phyloP scores from a whole-genome alignment of 1,139 yeast genomes.

The Yamadazyma blattariae region DNA sequence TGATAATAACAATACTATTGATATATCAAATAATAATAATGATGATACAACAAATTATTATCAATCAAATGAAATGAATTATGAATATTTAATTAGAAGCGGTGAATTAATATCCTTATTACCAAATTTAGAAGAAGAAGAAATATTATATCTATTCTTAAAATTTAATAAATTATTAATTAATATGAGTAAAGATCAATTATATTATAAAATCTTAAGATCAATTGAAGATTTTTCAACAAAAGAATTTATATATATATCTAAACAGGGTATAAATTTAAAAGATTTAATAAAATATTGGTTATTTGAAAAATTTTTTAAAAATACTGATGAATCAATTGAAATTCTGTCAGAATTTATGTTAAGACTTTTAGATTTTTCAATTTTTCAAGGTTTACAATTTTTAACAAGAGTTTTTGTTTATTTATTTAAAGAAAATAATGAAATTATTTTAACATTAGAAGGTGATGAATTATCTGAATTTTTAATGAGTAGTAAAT shows the following conservation, averaged over 20 bases:
- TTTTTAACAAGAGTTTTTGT: constrained; percentile 30
- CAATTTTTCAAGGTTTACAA: constrained; percentile 42
- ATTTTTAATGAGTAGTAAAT: constrained; percentile 22
- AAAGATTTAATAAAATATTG: constrained; percentile 22
- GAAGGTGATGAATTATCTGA: constrained; percentile 29
- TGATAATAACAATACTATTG: constrained; percentile 9
- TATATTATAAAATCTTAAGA: constrained; percentile 35
- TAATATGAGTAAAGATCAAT: constrained; percentile 32
- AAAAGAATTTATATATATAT: constrained; percentile 31
- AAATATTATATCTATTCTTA: constrained; percentile 31
- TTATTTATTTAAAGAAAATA: constrained; percentile 20
- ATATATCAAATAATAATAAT: constrained; percentile 13
- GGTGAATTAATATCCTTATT: constrained; percentile 19
- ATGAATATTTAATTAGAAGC: constrained; percentile 22
- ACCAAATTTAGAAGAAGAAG: constrained; percentile 26
- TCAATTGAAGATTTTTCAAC: constrained; percentile 33
- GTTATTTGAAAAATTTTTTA: constrained; percentile 22
- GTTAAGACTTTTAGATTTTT: constrained; percentile 30
- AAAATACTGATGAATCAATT: constrained; percentile 10
- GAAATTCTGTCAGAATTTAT: constrained; percentile 1
- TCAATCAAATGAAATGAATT: constrained; percentile 5
- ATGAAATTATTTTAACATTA: constrained; percentile 19
- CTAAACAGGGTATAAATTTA: constrained; percentile 37
- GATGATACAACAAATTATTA: constrained; percentile 4
- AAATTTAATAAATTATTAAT: constrained; percentile 31